Base-by-base conservation (phyloP, 2,329 filamentous ascomycete genomes). In the Penicillium sp. region DNA sequence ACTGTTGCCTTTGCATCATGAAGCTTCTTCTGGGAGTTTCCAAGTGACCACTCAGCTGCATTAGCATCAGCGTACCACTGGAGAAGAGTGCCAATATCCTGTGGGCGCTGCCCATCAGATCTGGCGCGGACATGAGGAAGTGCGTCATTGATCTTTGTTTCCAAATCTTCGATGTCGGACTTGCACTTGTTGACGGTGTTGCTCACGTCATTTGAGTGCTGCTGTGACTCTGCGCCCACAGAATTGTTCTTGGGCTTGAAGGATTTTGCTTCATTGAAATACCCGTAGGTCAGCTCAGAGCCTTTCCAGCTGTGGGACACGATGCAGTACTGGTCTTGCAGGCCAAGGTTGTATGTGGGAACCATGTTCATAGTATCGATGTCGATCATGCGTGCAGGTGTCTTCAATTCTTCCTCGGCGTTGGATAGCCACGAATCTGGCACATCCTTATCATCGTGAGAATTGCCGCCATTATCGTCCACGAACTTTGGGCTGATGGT, bases 291-390 rank as follows among this genome's bases (percentile, higher is more conserved):
- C 10, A 73, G 57, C 48, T 72, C 71, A 8, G 48, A 44, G 3
- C 68, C 69, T 56, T 72, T 72, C 70, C 70, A 74, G 32, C 68
- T 67, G 42, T 73, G 70, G 3, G 70, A 72, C 2, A 73, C 56
- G 51, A 74, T 72, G 24, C 69, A 70, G 50, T 73, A 74, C 36
- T 72, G 68, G 21, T 66, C 67, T 0, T 60, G 56, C 9, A 47
- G 36, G 18, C 64, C 64, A 32, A 68, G 60, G 29, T 57, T 56
- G 2, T 60, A 63, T 34, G 58, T 63, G 34, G 64, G 56, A 3
- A 70, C 64, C 36, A 72, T 52, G 34, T 70, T 66, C 10, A 58
- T 61, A 3, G 70, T 73, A 14, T 67, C 67, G 31, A 73, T 45
- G 49, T 73, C 67, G 40, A 74, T 67, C 69, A 74, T 72, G 39